Evolutionary conservation across 1,139 yeast species (phyloP).

Genomic region (Debaryomyces sp.): DNA sequence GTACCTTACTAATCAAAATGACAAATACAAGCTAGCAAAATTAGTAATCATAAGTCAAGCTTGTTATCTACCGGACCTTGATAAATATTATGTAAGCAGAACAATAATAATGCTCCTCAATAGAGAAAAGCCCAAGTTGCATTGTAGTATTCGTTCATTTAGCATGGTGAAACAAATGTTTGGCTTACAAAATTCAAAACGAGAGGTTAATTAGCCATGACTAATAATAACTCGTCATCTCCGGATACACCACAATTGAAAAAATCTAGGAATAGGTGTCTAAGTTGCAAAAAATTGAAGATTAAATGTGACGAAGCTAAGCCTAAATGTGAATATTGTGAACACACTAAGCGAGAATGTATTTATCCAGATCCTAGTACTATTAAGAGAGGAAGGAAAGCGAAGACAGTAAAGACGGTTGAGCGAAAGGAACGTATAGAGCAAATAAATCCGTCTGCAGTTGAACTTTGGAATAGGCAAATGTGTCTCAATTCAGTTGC

Average conservation of each 20-base stretch:
- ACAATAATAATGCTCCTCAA: background rate
- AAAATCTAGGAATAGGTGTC: slow-evolving; percentile 47
- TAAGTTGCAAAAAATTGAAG: slow-evolving; percentile 66
- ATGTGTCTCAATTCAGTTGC: slow-evolving; percentile 6
- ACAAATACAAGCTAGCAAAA: background rate
- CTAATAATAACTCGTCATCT: background rate
- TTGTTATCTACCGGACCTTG: background rate
- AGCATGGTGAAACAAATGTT: background rate
- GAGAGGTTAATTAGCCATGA: background rate
- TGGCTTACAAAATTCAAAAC: background rate
- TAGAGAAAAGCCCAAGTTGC: too few relatives aligned
- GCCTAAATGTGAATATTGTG: slow-evolving; percentile 51
- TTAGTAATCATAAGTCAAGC: background rate
- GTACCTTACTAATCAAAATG: too few relatives aligned
- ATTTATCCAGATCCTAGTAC: background rate
- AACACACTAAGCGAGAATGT: slow-evolving; percentile 6
- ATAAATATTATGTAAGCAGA: background rate
- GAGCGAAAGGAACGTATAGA: background rate
- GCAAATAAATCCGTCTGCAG: background rate
- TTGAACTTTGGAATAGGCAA: slow-evolving; percentile 1
- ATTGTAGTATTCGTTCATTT: background rate
- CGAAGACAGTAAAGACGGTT: background rate
- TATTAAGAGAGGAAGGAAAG: background rate
- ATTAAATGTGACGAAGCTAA: slow-evolving; percentile 73
- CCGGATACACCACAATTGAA: background rate